Evolutionary conservation across 306 rosid species (phyloP).

Genomic region (Vachellia pachyceras): DNA sequence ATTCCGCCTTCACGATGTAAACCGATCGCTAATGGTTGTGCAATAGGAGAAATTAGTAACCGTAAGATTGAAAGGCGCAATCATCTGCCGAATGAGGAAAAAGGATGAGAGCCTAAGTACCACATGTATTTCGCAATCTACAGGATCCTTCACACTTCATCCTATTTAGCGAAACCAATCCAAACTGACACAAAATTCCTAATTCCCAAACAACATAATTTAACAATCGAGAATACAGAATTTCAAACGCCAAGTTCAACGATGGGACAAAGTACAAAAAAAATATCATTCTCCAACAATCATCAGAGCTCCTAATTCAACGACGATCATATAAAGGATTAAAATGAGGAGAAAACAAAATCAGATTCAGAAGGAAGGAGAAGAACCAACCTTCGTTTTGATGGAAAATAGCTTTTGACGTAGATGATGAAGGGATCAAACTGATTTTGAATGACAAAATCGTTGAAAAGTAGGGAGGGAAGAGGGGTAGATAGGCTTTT

Average conservation of each 20-base stretch:
- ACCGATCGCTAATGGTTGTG: not conserved
- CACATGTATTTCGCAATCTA: not conserved
- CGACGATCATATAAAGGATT: constrained; percentile 16
- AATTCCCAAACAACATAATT: not conserved
- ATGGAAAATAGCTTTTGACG: constrained; percentile 2
- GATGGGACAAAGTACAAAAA: not conserved
- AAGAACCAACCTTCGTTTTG: constrained; percentile 33
- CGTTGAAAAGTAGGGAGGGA: not conserved
- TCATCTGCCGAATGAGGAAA: not conserved
- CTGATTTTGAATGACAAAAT: constrained; percentile 35
- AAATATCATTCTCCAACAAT: not conserved
- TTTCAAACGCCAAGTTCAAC: not conserved
- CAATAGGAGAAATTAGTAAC: not conserved
- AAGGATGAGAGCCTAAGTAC: not conserved
- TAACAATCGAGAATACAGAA: constrained; percentile 15
- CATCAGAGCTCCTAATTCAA: not conserved
- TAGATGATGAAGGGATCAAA: constrained; percentile 31
- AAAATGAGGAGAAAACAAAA: not conserved
- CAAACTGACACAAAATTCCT: constrained; percentile 2
- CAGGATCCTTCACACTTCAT: constrained; percentile 19
- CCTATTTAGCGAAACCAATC: not conserved
- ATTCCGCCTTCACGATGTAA: not conserved
- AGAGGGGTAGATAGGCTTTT: constrained; percentile 37
- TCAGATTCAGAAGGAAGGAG: not conserved
- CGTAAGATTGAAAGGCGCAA: not conserved